Evolutionary conservation across 2,329 filamentous ascomycete species (phyloP).

Genomic region (Huntiella omanensis): DNA sequence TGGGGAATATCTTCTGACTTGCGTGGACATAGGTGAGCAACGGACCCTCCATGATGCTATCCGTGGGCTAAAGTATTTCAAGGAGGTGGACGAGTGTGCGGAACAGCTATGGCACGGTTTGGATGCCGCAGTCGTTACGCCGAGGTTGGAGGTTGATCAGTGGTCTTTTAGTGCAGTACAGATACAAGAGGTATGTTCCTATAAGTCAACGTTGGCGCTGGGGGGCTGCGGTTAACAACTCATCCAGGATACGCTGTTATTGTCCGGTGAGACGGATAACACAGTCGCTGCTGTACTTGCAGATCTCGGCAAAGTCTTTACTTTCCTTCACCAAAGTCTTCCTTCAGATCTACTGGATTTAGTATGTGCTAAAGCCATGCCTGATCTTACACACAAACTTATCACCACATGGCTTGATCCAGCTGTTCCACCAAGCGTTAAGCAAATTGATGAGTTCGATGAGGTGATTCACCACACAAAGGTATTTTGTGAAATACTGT

Average conservation of each 20-base stretch:
- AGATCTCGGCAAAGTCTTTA: slow-evolving; percentile 33
- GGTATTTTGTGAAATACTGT: slow-evolving; percentile 44
- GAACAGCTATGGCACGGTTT: slow-evolving; percentile 42
- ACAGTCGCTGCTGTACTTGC: slow-evolving; percentile 31
- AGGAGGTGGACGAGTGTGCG: slow-evolving; percentile 41
- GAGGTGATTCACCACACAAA: slow-evolving; percentile 44
- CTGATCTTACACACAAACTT: slow-evolving; percentile 46
- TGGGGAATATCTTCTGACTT: slow-evolving; percentile 8
- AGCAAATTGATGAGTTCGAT: slow-evolving; percentile 54
- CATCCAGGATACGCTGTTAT: slow-evolving; percentile 23
- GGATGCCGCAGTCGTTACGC: slow-evolving; percentile 39
- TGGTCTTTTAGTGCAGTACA: slow-evolving; percentile 22
- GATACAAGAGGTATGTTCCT: slow-evolving; percentile 21
- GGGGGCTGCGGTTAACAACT: slow-evolving; percentile 7
- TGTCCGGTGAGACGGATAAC: slow-evolving; percentile 24
- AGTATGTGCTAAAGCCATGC: slow-evolving; percentile 53
- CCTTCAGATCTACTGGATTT: slow-evolving; percentile 36
- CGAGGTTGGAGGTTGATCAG: slow-evolving; percentile 31
- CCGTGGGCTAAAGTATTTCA: slow-evolving; percentile 37
- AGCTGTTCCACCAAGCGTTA: slow-evolving; percentile 55
- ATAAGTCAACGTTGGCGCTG: neutral
- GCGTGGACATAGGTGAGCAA: slow-evolving; percentile 24
- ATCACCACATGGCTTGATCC: slow-evolving; percentile 57
- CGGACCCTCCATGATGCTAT: slow-evolving; percentile 36
- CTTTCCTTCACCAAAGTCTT: slow-evolving; percentile 32